Evolutionary conservation across 805 yeast species (phyloP), one percentile per base, ranked within the genome.

Genomic region (Candida adriatica): DNA sequence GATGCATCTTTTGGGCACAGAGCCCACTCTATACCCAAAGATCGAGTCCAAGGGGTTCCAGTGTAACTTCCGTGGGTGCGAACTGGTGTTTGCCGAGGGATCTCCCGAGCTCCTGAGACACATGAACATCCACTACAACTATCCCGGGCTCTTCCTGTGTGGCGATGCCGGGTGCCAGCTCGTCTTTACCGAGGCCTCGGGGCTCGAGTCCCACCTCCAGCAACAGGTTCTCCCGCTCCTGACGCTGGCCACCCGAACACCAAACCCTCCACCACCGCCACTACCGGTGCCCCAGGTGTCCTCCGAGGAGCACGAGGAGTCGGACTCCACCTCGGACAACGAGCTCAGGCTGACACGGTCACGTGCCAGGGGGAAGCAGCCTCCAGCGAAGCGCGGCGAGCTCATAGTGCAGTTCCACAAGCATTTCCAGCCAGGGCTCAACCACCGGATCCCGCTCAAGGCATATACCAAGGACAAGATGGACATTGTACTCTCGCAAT

Each of bases 91-190:
- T 25, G 18, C 16, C 13, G 30, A 29, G 24, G 10, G 13, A 11
- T 29, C 33, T 2, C 33, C 29, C 14, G 33, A 25, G 21, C 22
- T 33, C 15, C 31, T 33, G 6, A 29, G 33, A 22, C 37, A 33
- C 16, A 33, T 33, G 37, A 33, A 33, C 18, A 33, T 33, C 20
- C 37, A 33, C 16, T 33, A 29, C 18, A 33, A 33, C 27, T 26
- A 25, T n/a, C 27, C 16, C 10, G 33, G 33, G 3, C 30, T 33
- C 5, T 33, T 33, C 24, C 28, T 11, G 22, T 33, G 37, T 13
- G 4, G 24, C 2, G 19, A 29, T 14, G 16, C 13, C 6, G 13
- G 15, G 4, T 33, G 37, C 16, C 30, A 29, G 4, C 19, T 33
- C 20, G 33, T 22, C 20, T 33, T 33, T 21, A 11, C 30, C 9